phyloP scores from a whole-genome alignment of 768 basidiomycete genomes.

The Tylopilus subfusipes region DNA sequence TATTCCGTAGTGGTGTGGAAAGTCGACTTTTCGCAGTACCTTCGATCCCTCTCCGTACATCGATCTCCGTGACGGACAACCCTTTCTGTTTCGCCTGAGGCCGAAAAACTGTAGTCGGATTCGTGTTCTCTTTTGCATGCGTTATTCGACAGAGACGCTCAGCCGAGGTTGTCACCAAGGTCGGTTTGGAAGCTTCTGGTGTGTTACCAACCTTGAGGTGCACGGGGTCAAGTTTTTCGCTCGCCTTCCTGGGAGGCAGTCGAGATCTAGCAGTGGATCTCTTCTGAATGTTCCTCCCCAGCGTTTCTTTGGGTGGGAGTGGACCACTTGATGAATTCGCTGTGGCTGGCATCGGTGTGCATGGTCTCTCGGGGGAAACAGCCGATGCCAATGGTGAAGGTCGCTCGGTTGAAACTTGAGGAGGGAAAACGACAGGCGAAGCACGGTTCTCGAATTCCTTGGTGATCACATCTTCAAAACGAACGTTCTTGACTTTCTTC shows the following conservation, averaged over 20 bases:
- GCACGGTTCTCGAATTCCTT: slow-evolving; percentile 1
- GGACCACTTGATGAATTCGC: neutral
- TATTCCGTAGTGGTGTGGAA: slow-evolving; percentile 30
- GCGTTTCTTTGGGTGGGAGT: neutral
- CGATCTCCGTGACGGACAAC: slow-evolving; percentile 6
- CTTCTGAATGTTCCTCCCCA: slow-evolving; percentile 7
- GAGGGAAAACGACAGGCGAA: neutral
- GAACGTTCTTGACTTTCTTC: slow-evolving; percentile 40
- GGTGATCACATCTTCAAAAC: slow-evolving; percentile 30
- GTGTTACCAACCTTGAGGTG: neutral
- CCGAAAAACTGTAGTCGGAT: neutral
- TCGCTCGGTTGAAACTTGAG: slow-evolving; percentile 1
- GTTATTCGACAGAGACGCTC: slow-evolving; percentile 17
- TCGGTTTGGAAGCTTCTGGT: slow-evolving; percentile 5
- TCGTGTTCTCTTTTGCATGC: slow-evolving; percentile 16
- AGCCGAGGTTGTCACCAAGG: neutral
- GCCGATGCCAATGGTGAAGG: slow-evolving; percentile 6
- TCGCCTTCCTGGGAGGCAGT: slow-evolving; percentile 15
- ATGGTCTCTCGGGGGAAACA: slow-evolving; percentile 6
- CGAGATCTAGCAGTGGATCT: slow-evolving; percentile 12
- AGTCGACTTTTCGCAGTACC: slow-evolving; percentile 25
- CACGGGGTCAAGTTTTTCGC: slow-evolving; percentile 2
- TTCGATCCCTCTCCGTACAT: slow-evolving; percentile 26
- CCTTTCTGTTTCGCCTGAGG: slow-evolving; percentile 17
- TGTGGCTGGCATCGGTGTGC: slow-evolving; percentile 8